Percentiles rank a stretch among this genome's conserved stretches.
Evolutionary conservation across 306 rosid species (phyloP).

Genomic region (Echinosophora koreensis): DNA sequence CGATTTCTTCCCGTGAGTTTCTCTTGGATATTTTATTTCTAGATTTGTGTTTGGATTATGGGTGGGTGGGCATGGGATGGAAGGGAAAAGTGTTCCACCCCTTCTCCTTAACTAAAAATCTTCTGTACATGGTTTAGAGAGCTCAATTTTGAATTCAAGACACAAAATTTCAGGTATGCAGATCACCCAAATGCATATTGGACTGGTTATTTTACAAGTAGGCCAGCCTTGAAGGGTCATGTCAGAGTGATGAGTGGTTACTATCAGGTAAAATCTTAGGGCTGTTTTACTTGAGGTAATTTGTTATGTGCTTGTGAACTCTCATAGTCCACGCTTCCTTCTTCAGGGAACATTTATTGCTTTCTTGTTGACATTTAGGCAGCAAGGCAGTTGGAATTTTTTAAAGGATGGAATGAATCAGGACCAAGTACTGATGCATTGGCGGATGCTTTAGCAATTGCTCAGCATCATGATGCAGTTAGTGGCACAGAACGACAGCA

Average conservation of each 20-base stretch:
- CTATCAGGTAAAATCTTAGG: constrained; percentile 63
- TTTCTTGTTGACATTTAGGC: constrained; percentile 61
- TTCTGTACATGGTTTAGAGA: constrained; percentile 28
- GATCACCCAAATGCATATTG: constrained; percentile 85
- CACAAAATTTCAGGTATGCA: constrained; percentile 71
- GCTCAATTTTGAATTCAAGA: constrained; percentile 46
- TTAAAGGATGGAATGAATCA: constrained; percentile 63
- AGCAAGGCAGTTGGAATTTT: constrained; percentile 83
- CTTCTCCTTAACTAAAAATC: constrained; percentile 11
- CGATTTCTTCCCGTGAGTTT: constrained; percentile 92
- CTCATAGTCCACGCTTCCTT: constrained; percentile 25
- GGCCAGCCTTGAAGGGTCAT: constrained; percentile 83
- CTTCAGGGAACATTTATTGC: constrained; percentile 26
- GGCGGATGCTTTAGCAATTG: constrained; percentile 87
- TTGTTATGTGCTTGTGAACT: constrained; percentile 35
- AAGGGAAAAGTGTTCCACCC: constrained; percentile 15
- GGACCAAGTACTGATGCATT: constrained; percentile 73
- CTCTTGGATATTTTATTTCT: constrained; percentile 27
- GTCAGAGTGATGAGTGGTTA: constrained; percentile 77
- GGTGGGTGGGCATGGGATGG: background rate
- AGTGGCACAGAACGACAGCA: constrained; percentile 91
- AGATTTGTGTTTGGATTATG: constrained; percentile 33
- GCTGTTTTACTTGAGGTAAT: constrained; percentile 28
- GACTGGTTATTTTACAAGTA: constrained; percentile 95
- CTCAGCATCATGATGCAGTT: constrained; percentile 96